phyloP scores from a whole-genome alignment of 75 land plant species.

The Pinus taeda region DNA sequence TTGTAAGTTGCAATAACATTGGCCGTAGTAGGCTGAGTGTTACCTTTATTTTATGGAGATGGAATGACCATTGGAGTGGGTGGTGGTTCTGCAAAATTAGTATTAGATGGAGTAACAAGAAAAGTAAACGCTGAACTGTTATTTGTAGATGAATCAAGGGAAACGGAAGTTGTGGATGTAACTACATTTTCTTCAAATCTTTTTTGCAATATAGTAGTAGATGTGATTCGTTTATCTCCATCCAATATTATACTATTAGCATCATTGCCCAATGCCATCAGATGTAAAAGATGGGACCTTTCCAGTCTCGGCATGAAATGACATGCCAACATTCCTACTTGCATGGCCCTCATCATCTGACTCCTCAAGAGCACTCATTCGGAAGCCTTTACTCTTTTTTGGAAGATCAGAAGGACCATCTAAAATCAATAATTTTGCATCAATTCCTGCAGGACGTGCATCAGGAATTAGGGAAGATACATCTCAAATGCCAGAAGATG shows the following conservation, averaged over 20 bases:
- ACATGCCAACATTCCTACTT: not conserved
- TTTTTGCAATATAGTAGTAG: not conserved
- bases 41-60: not conserved
- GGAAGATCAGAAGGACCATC: not conserved
- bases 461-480: not conserved
- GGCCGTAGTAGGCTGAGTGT: not conserved
- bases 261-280: not conserved
- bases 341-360: constrained; percentile 5
- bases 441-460: too few species aligned
- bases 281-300: not conserved
- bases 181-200: not conserved
- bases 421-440: not conserved
- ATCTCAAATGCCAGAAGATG: not conserved
- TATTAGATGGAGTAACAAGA: not conserved
- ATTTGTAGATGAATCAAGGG: not conserved
- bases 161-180: not conserved
- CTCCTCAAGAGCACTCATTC: constrained; percentile 12
- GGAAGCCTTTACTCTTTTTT: not conserved
- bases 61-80: not conserved
- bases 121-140: not conserved
- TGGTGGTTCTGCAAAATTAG: constrained; percentile 1
- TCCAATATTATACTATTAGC: not conserved
- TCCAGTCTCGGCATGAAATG: not conserved
- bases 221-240: not conserved
- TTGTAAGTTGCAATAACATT: not conserved